Base-by-base conservation (phyloP, 768 basidiomycete genomes). In the Tylopilus rubrobrunneus region DNA sequence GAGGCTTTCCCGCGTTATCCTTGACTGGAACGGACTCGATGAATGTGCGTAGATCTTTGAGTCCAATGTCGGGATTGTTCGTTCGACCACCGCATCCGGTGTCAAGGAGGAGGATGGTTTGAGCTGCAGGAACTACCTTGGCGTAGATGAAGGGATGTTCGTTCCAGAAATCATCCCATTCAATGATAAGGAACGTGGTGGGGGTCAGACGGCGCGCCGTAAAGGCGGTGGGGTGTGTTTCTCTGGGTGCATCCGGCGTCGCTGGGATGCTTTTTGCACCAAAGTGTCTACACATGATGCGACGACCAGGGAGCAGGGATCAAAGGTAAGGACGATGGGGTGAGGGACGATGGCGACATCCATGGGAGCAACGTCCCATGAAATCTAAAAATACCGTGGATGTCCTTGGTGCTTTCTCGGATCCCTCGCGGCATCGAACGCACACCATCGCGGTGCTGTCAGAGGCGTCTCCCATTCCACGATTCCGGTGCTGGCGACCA, bases 101-200 rank as follows among this genome's bases (percentile, higher is more conserved):
- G 61, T 83, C 82, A 31, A 31, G 29, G 34, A 83, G 57, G 10
- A 84, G 67, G 48, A 82, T 65, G 2, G 77, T 76, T 25, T 66
- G 65, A 5, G 72, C 69, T 10, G 61, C 57, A 28, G 73, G 69
- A 9, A 77, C 57, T 41, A 76, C 50, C 59, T 79, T 82, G 53
- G 70, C 78, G 60, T 81, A 83, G 55, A 84, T 82, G 64, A 79
- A 76, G 4, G 81, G 79, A 49, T 75, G 74, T 60, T 84, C 81
- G 15, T 67, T 67, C 64, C 74, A 83, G 29, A 77, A 63, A 55
- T 82, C 81, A 48, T 80, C 66, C 67, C 74, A 73, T 63, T 84
- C 81, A 50, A 72, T 71, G 68, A 81, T 71, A 27, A 79, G 73
- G 64, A 76, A 78, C 7, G 69, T 72, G 51, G 56, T 69, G 17